Percentiles rank a stretch among this genome's conserved stretches.
These are phyloP conservation scores for Friedmanniomyces endolithicus DNA, from an alignment of 495 filamentous ascomycete species.

Conservation along the genomic window DNA sequence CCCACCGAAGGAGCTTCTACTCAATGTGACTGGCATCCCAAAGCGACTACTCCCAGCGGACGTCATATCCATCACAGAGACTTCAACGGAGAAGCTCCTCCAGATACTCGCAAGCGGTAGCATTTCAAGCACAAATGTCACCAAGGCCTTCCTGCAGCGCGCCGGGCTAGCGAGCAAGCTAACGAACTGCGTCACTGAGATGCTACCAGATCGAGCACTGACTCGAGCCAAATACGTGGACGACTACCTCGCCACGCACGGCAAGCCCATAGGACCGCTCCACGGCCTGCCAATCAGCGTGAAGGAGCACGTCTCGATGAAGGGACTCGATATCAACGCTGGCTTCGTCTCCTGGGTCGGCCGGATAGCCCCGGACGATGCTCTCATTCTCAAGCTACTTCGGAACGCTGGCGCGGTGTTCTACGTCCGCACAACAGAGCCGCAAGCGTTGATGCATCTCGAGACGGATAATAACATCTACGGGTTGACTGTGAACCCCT, in stretches of 20 bases:
- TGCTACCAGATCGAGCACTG: constrained; percentile 40
- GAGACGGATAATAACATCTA: constrained; percentile 47
- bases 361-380: constrained; percentile 31
- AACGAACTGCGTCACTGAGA: constrained; percentile 52
- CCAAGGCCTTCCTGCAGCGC: constrained; percentile 46
- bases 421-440: constrained; percentile 44
- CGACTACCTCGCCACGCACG: constrained; percentile 22
- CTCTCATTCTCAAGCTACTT: constrained; percentile 37
- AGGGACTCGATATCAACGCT: constrained; percentile 39
- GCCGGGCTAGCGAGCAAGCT: constrained; percentile 48
- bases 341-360: constrained; percentile 39
- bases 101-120: constrained; percentile 34
- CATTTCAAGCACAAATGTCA: constrained; percentile 37
- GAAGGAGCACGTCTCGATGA: constrained; percentile 53
- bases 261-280: constrained; percentile 43
- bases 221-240: constrained; percentile 28
- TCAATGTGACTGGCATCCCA: constrained; percentile 35
- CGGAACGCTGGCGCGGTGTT: constrained; percentile 38
- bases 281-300: constrained; percentile 58
- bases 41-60: constrained; percentile 33
- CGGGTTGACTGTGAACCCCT: constrained; percentile 46
- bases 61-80: constrained; percentile 42
- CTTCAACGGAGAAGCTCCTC: constrained; percentile 33
- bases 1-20: constrained; percentile 26
- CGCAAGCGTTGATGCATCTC: constrained; percentile 49